These are phyloP conservation scores for Phytopythium litorale DNA, from an alignment of 352 stramenopile species.

Conservation along the genomic window DNA sequence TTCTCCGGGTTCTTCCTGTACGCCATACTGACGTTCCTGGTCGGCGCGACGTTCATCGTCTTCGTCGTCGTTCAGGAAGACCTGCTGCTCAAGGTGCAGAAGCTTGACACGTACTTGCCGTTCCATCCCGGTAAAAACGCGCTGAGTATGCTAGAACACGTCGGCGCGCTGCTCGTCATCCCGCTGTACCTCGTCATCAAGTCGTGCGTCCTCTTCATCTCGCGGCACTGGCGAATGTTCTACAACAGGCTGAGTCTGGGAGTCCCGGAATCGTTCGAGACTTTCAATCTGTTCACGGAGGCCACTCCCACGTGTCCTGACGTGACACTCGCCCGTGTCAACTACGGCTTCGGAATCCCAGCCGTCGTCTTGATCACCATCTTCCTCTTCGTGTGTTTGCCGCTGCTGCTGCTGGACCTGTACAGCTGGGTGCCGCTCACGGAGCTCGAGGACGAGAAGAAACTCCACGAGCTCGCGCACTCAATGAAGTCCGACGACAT, in stretches of 20 bases:
- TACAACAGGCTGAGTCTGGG: slow-evolving; percentile 19
- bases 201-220: slow-evolving; percentile 56
- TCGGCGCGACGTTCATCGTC: slow-evolving; percentile 37
- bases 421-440: slow-evolving; percentile 54
- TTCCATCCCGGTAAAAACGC: slow-evolving; percentile 31
- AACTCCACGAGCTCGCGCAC: slow-evolving; percentile 22
- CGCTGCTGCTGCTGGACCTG: slow-evolving; percentile 48
- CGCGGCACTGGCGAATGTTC: slow-evolving; percentile 30
- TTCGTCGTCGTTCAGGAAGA: slow-evolving; percentile 64
- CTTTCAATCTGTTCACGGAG: slow-evolving; percentile 18
- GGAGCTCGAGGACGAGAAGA: slow-evolving; percentile 29
- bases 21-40: slow-evolving; percentile 22
- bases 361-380: slow-evolving; percentile 34
- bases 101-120: slow-evolving; percentile 37
- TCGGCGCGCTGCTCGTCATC: slow-evolving; percentile 47
- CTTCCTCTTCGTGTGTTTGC: slow-evolving; percentile 52
- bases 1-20: slow-evolving; percentile 38
- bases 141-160: slow-evolving; percentile 33
- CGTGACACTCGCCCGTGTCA: slow-evolving; percentile 20
- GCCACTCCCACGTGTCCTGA: slow-evolving; percentile 14
- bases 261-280: slow-evolving; percentile 5
- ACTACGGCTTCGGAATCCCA: slow-evolving; percentile 35
- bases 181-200: slow-evolving; percentile 54
- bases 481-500: slow-evolving; percentile 31
- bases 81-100: slow-evolving; percentile 49